These are phyloP conservation scores for Aureobasidium sp. DNA, from an alignment of 2,329 filamentous ascomycete genomes.

Conservation along the genomic window DNA sequence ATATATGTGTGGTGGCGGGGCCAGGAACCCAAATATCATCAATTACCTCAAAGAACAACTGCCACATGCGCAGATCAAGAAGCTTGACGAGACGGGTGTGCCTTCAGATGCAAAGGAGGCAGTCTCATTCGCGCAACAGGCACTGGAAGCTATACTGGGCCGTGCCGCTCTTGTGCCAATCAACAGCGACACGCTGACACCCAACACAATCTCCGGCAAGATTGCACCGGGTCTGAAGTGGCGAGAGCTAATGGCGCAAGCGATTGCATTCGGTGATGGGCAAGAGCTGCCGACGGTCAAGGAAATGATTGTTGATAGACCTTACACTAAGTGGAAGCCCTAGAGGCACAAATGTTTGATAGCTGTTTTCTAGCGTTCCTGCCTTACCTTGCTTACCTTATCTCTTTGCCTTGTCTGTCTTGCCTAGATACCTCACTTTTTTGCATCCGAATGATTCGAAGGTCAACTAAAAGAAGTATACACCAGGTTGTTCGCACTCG, in stretches of 20 bases:
- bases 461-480: too few species aligned
- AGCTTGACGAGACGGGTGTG: conserved; percentile 17
- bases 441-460: too few species aligned
- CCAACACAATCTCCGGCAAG: neutral
- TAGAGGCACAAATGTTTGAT: too few species aligned
- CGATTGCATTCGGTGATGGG: neutral
- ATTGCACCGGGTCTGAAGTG: neutral
- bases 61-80: conserved; percentile 5
- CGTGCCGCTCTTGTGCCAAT: neutral
- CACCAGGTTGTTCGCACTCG: too few species aligned
- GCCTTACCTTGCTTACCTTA: too few species aligned
- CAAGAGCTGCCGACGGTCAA: neutral
- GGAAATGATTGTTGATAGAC: neutral
- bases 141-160: neutral
- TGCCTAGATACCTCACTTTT: too few species aligned
- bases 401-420: too few species aligned
- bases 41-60: conserved; percentile 19
- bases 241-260: neutral
- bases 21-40: conserved; percentile 26
- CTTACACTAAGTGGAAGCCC: too few species aligned
- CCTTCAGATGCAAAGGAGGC: conserved; percentile 14
- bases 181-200: neutral
- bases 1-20: conserved; percentile 25
- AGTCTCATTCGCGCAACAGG: neutral
- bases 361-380: too few species aligned